Evolutionary conservation across 768 basidiomycete genomes (phyloP).

Genomic region (Tephrocybe sp.): DNA sequence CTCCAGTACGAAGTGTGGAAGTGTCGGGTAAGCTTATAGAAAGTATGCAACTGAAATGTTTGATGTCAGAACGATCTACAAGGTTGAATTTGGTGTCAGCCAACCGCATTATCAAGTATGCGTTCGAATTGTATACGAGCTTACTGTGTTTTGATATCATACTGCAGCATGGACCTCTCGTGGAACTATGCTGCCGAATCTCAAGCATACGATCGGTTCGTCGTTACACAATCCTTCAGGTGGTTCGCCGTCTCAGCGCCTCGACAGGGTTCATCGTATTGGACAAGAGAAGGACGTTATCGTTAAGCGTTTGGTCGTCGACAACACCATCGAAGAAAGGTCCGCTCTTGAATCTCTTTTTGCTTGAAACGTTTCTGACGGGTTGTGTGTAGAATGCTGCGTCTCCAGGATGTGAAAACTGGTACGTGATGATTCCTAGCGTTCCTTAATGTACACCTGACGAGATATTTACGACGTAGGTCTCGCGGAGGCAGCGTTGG

Average conservation of each 20-base stretch:
- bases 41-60: too few relatives aligned
- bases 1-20: conserved; percentile 61
- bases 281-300: conserved; percentile 70
- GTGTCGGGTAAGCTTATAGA: conserved; percentile 48
- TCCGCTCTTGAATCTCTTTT: conserved; percentile 27
- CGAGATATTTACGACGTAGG: conserved; percentile 26
- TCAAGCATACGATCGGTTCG: conserved; percentile 55
- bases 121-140: background rate
- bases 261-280: conserved; percentile 60
- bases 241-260: conserved; percentile 23
- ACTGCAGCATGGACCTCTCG: conserved; percentile 61
- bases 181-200: conserved; percentile 76
- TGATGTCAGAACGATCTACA: background rate
- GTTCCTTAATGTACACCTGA: background rate
- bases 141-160: background rate
- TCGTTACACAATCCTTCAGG: conserved; percentile 3
- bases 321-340: conserved; percentile 77
- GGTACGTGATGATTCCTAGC: conserved; percentile 30
- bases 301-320: conserved; percentile 66
- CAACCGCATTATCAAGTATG: conserved; percentile 69
- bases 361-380: background rate
- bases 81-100: conserved; percentile 64
- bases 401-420: conserved; percentile 66
- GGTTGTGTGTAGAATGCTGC: conserved; percentile 50
- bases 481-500: conserved; percentile 68